These are phyloP conservation scores for Udeniomyces megalosporus DNA, from an alignment of 768 basidiomycete species.

Conservation along the genomic window DNA sequence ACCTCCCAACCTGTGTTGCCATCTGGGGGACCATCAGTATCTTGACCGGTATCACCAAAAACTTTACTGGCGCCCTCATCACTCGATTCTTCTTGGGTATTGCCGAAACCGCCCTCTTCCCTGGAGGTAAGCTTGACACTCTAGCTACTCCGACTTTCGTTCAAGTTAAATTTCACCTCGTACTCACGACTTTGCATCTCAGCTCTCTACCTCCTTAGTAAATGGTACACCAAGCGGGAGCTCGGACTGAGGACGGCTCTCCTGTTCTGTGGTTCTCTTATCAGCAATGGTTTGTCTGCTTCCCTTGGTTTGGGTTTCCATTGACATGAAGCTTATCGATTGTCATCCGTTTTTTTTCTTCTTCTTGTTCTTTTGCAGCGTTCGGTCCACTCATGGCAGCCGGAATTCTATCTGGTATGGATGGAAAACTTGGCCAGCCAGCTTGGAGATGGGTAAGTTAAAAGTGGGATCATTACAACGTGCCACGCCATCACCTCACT, in stretches of 20 bases:
- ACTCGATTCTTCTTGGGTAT: conserved; percentile 58
- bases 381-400: conserved; percentile 50
- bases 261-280: conserved; percentile 53
- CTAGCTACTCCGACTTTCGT: background rate
- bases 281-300: too few relatives aligned
- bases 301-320: too few relatives aligned
- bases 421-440: conserved; percentile 47
- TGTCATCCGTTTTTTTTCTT: too few relatives aligned
- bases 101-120: conserved; percentile 36
- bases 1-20: conserved; percentile 45
- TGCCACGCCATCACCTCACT: too few relatives aligned
- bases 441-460: conserved; percentile 64
- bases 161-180: background rate
- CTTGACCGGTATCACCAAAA: conserved; percentile 42
- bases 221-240: conserved; percentile 59
- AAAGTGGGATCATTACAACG: too few relatives aligned
- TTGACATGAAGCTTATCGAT: too few relatives aligned
- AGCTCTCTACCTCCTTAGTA: conserved; percentile 46
- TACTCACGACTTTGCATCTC: conserved; percentile 50
- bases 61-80: conserved; percentile 41
- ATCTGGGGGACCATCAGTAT: conserved; percentile 48
- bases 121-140: too few relatives aligned
- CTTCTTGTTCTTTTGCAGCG: too few relatives aligned
- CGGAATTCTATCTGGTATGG: conserved; percentile 54
- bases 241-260: conserved; percentile 39